These are phyloP conservation scores for Pachysandra terminalis DNA, from an alignment of 164 flowering plant genomes.

Conservation along the genomic window DNA sequence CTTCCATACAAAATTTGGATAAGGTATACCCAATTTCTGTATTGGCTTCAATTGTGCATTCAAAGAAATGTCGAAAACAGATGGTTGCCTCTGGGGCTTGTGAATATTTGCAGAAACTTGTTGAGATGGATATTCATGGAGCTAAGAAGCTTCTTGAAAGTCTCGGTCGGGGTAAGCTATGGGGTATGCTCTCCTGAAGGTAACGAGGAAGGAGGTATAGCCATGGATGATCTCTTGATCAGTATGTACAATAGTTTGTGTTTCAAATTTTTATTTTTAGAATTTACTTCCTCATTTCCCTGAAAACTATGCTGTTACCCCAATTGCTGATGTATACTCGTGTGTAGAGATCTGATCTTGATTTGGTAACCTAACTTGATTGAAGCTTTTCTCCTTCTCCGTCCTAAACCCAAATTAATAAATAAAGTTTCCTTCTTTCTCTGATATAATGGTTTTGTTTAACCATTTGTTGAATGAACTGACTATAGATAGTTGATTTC, in stretches of 20 bases:
- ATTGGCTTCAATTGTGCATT: constrained; percentile 43
- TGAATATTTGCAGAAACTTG: constrained; percentile 62
- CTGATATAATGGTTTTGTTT: neutral
- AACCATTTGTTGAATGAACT: neutral
- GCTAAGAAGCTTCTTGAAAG: constrained; percentile 72
- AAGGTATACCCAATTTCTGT: constrained; percentile 61
- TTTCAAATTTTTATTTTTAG: neutral
- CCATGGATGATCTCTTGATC: neutral
- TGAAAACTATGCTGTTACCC: constrained; percentile 17
- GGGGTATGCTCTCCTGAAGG: constrained; percentile 72
- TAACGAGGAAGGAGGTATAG: constrained; percentile 18
- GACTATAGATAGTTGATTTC: too few relatives aligned
- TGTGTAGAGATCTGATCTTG: constrained; percentile 25
- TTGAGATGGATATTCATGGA: constrained; percentile 71
- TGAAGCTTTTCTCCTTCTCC: constrained; percentile 14
- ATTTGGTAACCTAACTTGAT: constrained; percentile 34
- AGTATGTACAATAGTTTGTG: constrained; percentile 37
- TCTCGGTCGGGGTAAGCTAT: constrained; percentile 61
- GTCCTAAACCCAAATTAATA: constrained; percentile 23
- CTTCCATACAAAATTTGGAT: constrained; percentile 47
- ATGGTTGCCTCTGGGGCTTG: constrained; percentile 76
- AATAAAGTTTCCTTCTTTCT: constrained; percentile 5
- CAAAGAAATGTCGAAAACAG: constrained; percentile 63
- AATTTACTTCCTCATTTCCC: neutral
- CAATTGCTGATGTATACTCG: constrained; percentile 14